phyloP scores from a whole-genome alignment of 495 filamentous ascomycete genomes.

The Tuber borchii region DNA sequence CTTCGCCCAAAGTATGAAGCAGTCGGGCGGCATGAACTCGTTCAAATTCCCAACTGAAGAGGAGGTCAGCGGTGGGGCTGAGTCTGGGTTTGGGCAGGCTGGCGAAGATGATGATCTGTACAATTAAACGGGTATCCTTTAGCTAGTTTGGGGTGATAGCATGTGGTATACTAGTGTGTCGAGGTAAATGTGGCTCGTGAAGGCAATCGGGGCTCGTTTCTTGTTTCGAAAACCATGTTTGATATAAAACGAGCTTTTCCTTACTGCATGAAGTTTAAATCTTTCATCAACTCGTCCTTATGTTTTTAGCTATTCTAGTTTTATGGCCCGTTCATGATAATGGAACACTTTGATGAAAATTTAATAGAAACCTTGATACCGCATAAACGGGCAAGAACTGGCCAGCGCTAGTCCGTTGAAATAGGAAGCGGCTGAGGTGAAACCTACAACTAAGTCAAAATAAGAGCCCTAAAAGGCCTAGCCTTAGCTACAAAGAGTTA shows the following conservation, averaged over 20 bases:
- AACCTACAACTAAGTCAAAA: too few relatives aligned
- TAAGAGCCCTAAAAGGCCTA: too few relatives aligned
- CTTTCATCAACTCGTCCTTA: neutral
- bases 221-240: neutral
- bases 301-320: conserved; percentile 1
- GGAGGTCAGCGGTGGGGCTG: conserved; percentile 51
- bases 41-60: conserved; percentile 88
- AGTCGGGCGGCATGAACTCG: conserved; percentile 84
- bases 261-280: neutral
- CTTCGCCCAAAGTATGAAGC: conserved; percentile 98
- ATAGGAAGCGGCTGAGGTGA: too few relatives aligned
- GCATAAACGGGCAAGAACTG: too few relatives aligned
- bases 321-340: neutral
- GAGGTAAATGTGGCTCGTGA: neutral
- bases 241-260: conserved; percentile 2
- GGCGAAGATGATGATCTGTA: conserved; percentile 88
- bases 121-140: conserved; percentile 38
- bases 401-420: too few relatives aligned
- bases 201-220: neutral
- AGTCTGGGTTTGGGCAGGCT: conserved; percentile 68
- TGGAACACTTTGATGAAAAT: conserved; percentile 5
- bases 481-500: too few relatives aligned
- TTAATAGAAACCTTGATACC: neutral
- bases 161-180: neutral
- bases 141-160: conserved; percentile 6